Evolutionary conservation across 1,284 basidiomycete genomes (phyloP), one percentile per base, ranked within the genome.

Genomic region (Dichomitus squalens): DNA sequence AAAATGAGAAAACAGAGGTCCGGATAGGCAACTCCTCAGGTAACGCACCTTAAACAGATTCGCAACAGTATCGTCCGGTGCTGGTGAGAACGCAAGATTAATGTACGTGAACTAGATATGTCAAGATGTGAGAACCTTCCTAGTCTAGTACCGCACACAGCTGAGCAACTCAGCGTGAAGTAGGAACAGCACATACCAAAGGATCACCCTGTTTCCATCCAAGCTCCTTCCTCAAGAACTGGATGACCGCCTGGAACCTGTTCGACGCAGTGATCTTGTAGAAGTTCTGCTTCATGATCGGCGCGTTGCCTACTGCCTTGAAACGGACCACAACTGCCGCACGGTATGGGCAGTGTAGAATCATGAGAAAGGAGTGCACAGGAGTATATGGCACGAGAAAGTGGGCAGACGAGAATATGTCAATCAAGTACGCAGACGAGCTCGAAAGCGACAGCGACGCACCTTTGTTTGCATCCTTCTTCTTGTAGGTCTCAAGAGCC

Each of bases 231-330:
- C 96, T 78, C 72, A 98, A 71, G 71, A 98, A 98, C 66, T 94
- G 89, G 49, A 97, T 96, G 54, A 98, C 96, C 1, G 95, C 92
- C 71, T 97, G 95, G 70, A 98, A 99, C 53, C 91, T 83, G 73
- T 98, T 96, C 47, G 91, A 90, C 4, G 95, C 92, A 0, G 95
- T 96, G 66, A 98, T 96, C 79, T 96, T 96, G 85, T 95, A 98
- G 71, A 96, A 92, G 76, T 98, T 98, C 77, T 96, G 92, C 77
- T 92, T 96, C 95, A 98, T 97, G 68, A 98, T 96, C 0, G 96
- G 96, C 0, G 96, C 96, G 65, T 96, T 96, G 41, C 96, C 96
- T n/a, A 97, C 94, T 0, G 96, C 95, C 72, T 97, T 98, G 86
- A 98, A 99, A 38, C 95, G 88, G 8, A 99, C 95, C 56, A 98